phyloP scores from a whole-genome alignment of 768 basidiomycete genomes.

The Termitomyces sp. region DNA sequence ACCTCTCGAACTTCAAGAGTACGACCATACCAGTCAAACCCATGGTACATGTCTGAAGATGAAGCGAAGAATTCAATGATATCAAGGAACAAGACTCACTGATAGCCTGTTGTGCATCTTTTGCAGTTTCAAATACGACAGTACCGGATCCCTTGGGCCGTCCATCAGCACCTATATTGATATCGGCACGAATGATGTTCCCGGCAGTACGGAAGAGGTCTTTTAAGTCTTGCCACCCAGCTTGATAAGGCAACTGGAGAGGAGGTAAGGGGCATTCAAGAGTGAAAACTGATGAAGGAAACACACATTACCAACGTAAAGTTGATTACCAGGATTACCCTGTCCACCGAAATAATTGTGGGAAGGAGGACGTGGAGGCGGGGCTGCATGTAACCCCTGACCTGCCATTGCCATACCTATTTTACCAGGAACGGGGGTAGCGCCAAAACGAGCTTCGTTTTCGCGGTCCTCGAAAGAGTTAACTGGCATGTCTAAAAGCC shows the following conservation, averaged over 20 bases:
- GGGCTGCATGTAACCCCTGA: constrained; percentile 73
- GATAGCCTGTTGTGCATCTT: constrained; percentile 90
- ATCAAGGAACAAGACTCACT: constrained; percentile 45
- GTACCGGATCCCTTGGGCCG: constrained; percentile 97
- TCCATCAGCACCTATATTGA: constrained; percentile 90
- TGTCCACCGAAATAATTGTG: constrained; percentile 66
- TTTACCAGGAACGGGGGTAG: constrained; percentile 92
- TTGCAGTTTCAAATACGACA: constrained; percentile 88
- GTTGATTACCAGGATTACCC: constrained; percentile 79
- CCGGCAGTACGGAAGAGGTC: constrained; percentile 96
- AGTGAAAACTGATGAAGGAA: background rate
- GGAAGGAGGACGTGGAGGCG: constrained; percentile 78
- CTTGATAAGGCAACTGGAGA: constrained; percentile 83
- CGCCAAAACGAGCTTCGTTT: constrained; percentile 92
- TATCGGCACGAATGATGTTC: constrained; percentile 92
- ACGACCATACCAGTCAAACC: constrained; percentile 96
- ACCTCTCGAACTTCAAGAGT: constrained; percentile 95
- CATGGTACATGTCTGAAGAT: constrained; percentile 84
- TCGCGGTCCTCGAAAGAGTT: constrained; percentile 76
- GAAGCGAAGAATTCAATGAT: constrained; percentile 2
- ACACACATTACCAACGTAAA: constrained; percentile 85
- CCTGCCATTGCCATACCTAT: constrained; percentile 96
- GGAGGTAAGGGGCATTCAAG: background rate
- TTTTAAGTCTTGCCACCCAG: constrained; percentile 99
- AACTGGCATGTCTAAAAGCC: constrained; percentile 1